These are phyloP conservation scores for Zalerion maritima DNA, from an alignment of 495 filamentous ascomycete genomes.

Conservation along the genomic window DNA sequence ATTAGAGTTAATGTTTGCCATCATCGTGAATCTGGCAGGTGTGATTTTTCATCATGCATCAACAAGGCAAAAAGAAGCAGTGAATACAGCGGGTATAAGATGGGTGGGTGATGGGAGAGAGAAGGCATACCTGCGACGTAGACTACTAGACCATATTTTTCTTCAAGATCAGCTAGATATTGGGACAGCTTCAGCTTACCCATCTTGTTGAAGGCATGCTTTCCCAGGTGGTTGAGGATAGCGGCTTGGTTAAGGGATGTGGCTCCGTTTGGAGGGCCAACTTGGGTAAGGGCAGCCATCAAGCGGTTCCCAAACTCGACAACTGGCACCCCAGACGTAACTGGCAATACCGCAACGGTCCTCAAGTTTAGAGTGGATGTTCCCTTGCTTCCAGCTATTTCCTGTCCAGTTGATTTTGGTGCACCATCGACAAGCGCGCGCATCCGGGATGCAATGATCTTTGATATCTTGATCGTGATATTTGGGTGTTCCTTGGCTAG, in stretches of 20 bases:
- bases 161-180: slow-evolving; percentile 90
- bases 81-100: no score
- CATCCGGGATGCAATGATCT: slow-evolving; percentile 95
- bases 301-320: slow-evolving; percentile 89
- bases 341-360: slow-evolving; percentile 82
- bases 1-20: slow-evolving; percentile 31
- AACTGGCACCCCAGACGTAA: slow-evolving; percentile 83
- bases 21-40: slow-evolving; percentile 23
- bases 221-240: slow-evolving; percentile 83
- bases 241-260: slow-evolving; percentile 87
- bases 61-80: slow-evolving; percentile 1
- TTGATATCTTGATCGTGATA: slow-evolving; percentile 97
- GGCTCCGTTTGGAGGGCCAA: slow-evolving; percentile 76
- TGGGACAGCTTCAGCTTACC: slow-evolving; percentile 92
- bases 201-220: slow-evolving; percentile 94
- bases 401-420: slow-evolving; percentile 43
- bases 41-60: slow-evolving; percentile 14
- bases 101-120: slow-evolving; percentile 1
- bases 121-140: slow-evolving; percentile 67
- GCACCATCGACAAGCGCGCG: slow-evolving; percentile 71
- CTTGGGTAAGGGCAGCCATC: slow-evolving; percentile 71
- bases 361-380: slow-evolving; percentile 84
- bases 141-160: slow-evolving; percentile 88
- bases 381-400: slow-evolving; percentile 40
- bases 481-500: slow-evolving; percentile 92